Conservation (phyloP, 2,329 filamentous ascomycete species). For the Colletotrichum cuscutae region DNA sequence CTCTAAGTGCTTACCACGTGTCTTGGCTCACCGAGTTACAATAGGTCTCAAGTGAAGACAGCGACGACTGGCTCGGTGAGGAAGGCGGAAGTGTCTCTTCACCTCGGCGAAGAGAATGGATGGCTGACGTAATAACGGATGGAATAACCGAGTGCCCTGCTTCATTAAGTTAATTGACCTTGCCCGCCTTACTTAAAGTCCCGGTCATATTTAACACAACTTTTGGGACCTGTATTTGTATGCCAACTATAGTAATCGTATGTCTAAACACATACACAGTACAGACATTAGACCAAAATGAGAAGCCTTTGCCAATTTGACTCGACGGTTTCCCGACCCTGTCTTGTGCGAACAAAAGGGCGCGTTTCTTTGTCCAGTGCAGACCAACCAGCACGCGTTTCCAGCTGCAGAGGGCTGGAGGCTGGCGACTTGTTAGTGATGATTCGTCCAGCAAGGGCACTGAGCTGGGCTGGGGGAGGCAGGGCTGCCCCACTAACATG, state of each 20-base stretch:
- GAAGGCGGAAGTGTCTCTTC: background rate
- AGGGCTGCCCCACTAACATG: constrained; percentile 26
- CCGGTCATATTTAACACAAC: background rate
- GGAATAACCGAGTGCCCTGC: too few relatives aligned
- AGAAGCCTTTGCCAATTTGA: background rate
- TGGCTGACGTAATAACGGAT: background rate
- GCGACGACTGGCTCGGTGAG: background rate
- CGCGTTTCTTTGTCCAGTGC: constrained; percentile 24
- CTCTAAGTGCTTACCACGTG: background rate
- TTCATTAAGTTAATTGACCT: too few relatives aligned
- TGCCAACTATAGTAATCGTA: background rate
- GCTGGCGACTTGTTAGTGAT: background rate
- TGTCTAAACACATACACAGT: background rate
- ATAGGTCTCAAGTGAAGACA: background rate
- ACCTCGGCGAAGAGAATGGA: background rate
- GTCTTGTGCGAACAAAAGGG: background rate
- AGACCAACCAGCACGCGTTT: constrained; percentile 24
- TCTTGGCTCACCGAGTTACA: background rate
- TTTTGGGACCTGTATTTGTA: background rate
- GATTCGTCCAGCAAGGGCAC: constrained; percentile 26
- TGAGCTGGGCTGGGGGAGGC: background rate
- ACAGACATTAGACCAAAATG: background rate
- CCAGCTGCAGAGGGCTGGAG: background rate
- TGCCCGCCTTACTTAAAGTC: too few relatives aligned
- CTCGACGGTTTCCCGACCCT: background rate